phyloP scores from a whole-genome alignment of 441 rosid species.

The Theobroma grandiflorum region DNA sequence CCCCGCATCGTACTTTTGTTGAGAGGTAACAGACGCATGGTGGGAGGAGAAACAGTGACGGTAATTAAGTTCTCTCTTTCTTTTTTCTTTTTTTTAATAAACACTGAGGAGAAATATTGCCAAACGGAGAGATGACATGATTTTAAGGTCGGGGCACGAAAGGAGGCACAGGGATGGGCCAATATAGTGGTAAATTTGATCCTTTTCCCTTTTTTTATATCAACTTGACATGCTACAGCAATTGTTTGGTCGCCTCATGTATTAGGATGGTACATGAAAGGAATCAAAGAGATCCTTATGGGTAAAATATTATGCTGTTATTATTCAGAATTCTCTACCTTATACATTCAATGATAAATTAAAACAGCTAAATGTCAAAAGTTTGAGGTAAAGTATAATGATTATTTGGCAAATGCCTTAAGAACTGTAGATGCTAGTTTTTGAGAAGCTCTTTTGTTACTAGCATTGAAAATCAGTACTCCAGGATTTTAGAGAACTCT shows the following conservation, averaged over 20 bases:
- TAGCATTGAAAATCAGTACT: neutral
- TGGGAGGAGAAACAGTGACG: too few relatives aligned
- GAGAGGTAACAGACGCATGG: too few relatives aligned
- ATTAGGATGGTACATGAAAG: neutral
- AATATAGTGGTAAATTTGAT: too few relatives aligned
- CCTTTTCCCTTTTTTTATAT: neutral
- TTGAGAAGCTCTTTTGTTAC: neutral
- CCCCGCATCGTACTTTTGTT: too few relatives aligned
- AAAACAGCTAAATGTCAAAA: neutral
- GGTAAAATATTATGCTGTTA: constrained; percentile 1
- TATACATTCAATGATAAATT: neutral
- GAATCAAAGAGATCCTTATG: neutral
- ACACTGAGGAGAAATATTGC: too few relatives aligned
- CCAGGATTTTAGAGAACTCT: neutral
- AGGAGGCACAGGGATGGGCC: too few relatives aligned
- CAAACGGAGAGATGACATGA: too few relatives aligned
- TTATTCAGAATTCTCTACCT: neutral
- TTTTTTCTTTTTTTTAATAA: too few relatives aligned
- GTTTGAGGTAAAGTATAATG: neutral
- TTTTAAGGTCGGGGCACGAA: too few relatives aligned
- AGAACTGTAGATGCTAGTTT: neutral
- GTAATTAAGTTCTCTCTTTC: too few relatives aligned
- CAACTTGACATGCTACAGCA: neutral
- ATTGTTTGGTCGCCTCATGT: neutral
- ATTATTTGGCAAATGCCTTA: neutral